Base-by-base conservation (phyloP, 2,329 filamentous ascomycete species). In the Phialophora verrucosa region DNA sequence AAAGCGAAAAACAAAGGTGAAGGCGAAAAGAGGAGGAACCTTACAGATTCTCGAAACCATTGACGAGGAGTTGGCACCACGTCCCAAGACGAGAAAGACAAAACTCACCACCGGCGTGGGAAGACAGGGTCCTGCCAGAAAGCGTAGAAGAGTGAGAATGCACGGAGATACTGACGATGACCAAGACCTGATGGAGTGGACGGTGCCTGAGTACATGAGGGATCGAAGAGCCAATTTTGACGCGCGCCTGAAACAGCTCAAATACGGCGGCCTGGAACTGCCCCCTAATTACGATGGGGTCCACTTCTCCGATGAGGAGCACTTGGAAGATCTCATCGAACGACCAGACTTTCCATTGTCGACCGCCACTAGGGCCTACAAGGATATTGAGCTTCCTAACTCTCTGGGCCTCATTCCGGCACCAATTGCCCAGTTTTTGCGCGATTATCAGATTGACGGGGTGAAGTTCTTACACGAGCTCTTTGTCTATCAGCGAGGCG, bases 401-500 rank as follows among this genome's bases (percentile, higher is more conserved):
- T 96, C 93, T 0, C 85, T 87, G 0, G 94, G 93, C 0, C 75
- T 93, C 3, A 93, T 99, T 47, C 95, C 95, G 0, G 93, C 91
- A 0, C 87, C 92, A 0, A 92, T 98, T 62, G 93, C 94, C 0
- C 93, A 95, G 75, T 97, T 95, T 80, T 82, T 99, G 57, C 88
- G 95, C 66, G 91, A 93, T 69, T 99, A 99, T 74, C 95, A 99
- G 76, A 83, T 98, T 1, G 86, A 91, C 31, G 95, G 95, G 4
- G 91, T 90, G 14, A 84, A 86, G 35, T 98, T 97, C 73, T 83
- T 99, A 7, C 93, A 98, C 75, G 87, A 91, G 66, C 85, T 91
- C 25, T 98, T 98, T 75, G 90, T 97, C 3, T 94, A 92, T 71
- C 95, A 99, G 74, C 90, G 90, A 72, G 95, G 95, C 0, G 92